These are phyloP conservation scores for Psophocarpus tetragonolobus DNA, from an alignment of 306 rosid genomes.

Conservation along the genomic window DNA sequence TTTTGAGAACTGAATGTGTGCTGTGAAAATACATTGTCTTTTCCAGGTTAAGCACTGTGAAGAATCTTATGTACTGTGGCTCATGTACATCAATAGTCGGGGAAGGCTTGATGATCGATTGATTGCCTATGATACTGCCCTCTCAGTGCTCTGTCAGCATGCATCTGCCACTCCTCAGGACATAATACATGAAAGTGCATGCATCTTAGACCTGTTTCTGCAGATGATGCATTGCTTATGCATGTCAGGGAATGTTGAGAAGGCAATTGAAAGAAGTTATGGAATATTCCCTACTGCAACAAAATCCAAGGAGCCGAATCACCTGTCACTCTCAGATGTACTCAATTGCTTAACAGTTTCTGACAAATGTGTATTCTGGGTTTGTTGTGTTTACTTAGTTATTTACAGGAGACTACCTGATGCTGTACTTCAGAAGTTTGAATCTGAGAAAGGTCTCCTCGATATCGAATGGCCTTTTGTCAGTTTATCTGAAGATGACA, in stretches of 20 bases:
- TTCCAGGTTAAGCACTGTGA: slow-evolving; percentile 77
- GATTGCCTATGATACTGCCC: slow-evolving; percentile 66
- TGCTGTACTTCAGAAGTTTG: slow-evolving; percentile 71
- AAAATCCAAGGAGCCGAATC: slow-evolving; percentile 54
- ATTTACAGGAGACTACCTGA: slow-evolving; percentile 90
- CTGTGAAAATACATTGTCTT: slow-evolving; percentile 54
- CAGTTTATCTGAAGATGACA: slow-evolving; percentile 56
- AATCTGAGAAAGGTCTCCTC: slow-evolving; percentile 75
- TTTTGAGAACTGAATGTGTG: slow-evolving; percentile 37
- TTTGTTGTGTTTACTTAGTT: slow-evolving; percentile 90
- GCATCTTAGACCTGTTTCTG: slow-evolving; percentile 85
- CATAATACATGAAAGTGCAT: slow-evolving; percentile 59
- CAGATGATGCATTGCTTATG: slow-evolving; percentile 86
- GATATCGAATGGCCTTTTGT: slow-evolving; percentile 79
- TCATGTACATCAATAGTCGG: slow-evolving; percentile 87
- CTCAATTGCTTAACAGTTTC: slow-evolving; percentile 72
- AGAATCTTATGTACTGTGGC: slow-evolving; percentile 85
- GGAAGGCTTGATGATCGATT: slow-evolving; percentile 63
- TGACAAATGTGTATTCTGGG: slow-evolving; percentile 95
- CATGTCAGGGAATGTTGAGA: slow-evolving; percentile 84
- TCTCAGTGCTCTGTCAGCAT: slow-evolving; percentile 62
- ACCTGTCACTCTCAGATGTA: slow-evolving; percentile 57
- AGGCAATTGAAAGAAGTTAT: slow-evolving; percentile 65
- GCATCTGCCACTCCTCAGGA: slow-evolving; percentile 51
- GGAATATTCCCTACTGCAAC: slow-evolving; percentile 47